Evolutionary conservation across 305 asterid genomes (phyloP).

Genomic region (Fraxinus sp.): DNA sequence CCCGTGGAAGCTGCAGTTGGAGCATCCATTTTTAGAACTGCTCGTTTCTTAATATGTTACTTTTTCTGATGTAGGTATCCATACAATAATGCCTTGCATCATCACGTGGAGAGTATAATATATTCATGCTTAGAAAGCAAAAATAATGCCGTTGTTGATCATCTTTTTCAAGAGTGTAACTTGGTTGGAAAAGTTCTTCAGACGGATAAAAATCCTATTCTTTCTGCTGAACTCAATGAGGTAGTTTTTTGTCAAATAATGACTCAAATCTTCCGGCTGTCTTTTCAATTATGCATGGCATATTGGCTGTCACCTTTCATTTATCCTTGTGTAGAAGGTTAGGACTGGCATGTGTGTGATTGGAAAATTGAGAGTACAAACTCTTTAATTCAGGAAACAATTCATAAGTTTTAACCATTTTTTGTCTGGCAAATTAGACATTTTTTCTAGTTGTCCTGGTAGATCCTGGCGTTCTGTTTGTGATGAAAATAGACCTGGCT

Average conservation of each 20-base stretch:
- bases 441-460: background rate
- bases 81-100: slow-evolving; percentile 92
- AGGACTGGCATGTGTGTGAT: slow-evolving; percentile 19
- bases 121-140: slow-evolving; percentile 88
- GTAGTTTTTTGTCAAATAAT: slow-evolving; percentile 35
- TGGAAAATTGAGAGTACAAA: slow-evolving; percentile 14
- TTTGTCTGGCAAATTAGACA: background rate
- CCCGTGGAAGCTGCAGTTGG: slow-evolving; percentile 14
- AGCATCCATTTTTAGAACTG: background rate
- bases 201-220: slow-evolving; percentile 61
- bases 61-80: slow-evolving; percentile 66
- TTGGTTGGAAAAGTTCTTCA: slow-evolving; percentile 71
- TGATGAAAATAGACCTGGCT: background rate
- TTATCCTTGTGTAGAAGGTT: slow-evolving; percentile 12
- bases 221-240: slow-evolving; percentile 57
- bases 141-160: slow-evolving; percentile 54
- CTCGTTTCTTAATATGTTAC: background rate
- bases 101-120: slow-evolving; percentile 94
- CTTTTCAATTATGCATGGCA: background rate
- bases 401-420: background rate
- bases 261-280: slow-evolving; percentile 7
- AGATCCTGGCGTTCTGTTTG: slow-evolving; percentile 6
- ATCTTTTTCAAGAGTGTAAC: slow-evolving; percentile 75
- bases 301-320: background rate
- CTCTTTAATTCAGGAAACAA: background rate